Conservation (phyloP, 2,329 filamentous ascomycete genomes). For the Myriosclerotinia duriaeana region DNA sequence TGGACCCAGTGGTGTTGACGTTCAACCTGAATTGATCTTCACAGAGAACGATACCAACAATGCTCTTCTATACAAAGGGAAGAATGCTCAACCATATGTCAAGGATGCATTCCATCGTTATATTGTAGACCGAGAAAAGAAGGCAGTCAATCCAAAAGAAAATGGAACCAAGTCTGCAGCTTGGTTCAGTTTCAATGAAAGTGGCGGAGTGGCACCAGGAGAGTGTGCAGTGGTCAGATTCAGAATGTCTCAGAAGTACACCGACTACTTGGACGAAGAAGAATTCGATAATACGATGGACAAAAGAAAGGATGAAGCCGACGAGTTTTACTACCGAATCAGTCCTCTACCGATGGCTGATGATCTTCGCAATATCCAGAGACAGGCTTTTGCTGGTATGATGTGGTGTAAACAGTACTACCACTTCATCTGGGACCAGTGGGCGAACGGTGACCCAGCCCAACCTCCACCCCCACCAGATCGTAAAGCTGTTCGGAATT, state of each 20-base stretch:
- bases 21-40: slow-evolving; percentile 82
- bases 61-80: slow-evolving; percentile 69
- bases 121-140: slow-evolving; percentile 79
- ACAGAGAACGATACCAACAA: slow-evolving; percentile 96
- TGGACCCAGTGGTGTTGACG: slow-evolving; percentile 74
- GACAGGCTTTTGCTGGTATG: slow-evolving; percentile 94
- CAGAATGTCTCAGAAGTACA: slow-evolving; percentile 72
- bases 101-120: slow-evolving; percentile 93
- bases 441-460: slow-evolving; percentile 89
- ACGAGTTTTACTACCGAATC: slow-evolving; percentile 93
- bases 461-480: slow-evolving; percentile 82
- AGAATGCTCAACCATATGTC: slow-evolving; percentile 81
- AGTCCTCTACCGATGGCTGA: slow-evolving; percentile 92
- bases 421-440: slow-evolving; percentile 95
- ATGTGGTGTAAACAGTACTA: slow-evolving; percentile 99
- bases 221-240: slow-evolving; percentile 96
- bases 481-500: slow-evolving; percentile 79
- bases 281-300: slow-evolving; percentile 89
- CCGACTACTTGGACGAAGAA: slow-evolving; percentile 86
- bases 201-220: slow-evolving; percentile 80
- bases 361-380: slow-evolving; percentile 90
- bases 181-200: slow-evolving; percentile 91
- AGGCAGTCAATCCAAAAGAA: slow-evolving; percentile 75
- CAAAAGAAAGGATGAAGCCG: slow-evolving; percentile 80
- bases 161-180: slow-evolving; percentile 86